These are phyloP conservation scores for Crataegus laevigata DNA, from an alignment of 306 rosid species.

Conservation along the genomic window DNA sequence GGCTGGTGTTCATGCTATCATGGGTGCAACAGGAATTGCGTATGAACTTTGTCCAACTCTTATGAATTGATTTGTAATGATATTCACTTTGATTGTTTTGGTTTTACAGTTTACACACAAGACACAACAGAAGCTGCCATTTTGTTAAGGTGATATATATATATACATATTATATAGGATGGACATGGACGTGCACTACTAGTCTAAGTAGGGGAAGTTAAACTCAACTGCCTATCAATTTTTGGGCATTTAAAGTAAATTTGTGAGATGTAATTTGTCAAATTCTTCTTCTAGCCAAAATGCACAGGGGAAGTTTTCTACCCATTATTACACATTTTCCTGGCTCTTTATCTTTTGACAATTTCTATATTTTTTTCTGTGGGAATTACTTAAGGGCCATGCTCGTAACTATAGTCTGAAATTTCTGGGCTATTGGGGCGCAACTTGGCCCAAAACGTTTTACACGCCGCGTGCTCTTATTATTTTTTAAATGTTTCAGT, in stretches of 20 bases:
- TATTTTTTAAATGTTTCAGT: too few relatives aligned
- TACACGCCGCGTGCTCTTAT: neutral
- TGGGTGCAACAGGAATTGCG: slow-evolving; percentile 5
- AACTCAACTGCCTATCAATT: slow-evolving; percentile 1
- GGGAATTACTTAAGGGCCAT: too few relatives aligned
- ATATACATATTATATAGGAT: too few relatives aligned
- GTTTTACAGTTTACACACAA: neutral
- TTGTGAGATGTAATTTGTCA: slow-evolving; percentile 10
- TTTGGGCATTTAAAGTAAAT: neutral
- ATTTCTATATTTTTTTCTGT: neutral
- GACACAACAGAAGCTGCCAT: neutral
- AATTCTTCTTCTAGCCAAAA: slow-evolving; percentile 2
- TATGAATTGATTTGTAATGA: slow-evolving; percentile 25
- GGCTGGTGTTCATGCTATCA: neutral
- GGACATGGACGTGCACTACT: too few relatives aligned
- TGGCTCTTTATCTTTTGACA: neutral
- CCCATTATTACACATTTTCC: neutral
- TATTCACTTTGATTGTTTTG: slow-evolving; percentile 11
- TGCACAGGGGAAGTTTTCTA: neutral
- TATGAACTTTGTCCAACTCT: neutral
- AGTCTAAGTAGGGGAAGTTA: neutral
- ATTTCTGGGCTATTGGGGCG: too few relatives aligned
- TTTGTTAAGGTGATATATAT: neutral
- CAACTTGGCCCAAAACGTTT: too few relatives aligned
- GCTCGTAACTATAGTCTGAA: too few relatives aligned